These are phyloP conservation scores for Linnemannia hyalina DNA, from an alignment of 192 early-diverging fungal species.

Conservation along the genomic window DNA sequence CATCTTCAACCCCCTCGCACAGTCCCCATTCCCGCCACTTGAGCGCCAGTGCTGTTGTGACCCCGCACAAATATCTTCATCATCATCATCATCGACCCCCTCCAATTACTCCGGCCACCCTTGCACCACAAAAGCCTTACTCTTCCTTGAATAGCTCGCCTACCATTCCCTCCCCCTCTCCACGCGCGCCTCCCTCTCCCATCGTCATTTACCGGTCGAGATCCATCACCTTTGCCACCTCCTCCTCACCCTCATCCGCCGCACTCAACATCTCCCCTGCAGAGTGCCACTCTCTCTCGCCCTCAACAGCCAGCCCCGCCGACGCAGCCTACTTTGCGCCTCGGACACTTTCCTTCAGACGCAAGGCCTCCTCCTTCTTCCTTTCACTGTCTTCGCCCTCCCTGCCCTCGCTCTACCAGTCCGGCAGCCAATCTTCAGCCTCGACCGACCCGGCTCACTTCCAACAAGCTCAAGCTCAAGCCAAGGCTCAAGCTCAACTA, in stretches of 20 bases:
- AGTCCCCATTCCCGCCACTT: constrained; percentile 17
- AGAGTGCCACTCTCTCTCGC: constrained; percentile 49
- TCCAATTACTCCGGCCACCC: background rate
- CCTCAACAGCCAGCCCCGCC: constrained; percentile 25
- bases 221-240: constrained; percentile 26
- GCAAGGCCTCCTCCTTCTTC: constrained; percentile 30
- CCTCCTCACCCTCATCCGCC: constrained; percentile 21
- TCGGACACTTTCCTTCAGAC: constrained; percentile 19
- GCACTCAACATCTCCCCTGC: constrained; percentile 51
- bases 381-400: constrained; percentile 21
- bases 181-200: constrained; percentile 14
- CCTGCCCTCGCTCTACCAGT: background rate
- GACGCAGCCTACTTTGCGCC: constrained; percentile 37
- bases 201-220: constrained; percentile 36
- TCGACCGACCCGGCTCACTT: background rate
- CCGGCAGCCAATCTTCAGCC: background rate
- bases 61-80: background rate
- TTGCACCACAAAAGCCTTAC: constrained; percentile 2
- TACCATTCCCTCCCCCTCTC: background rate
- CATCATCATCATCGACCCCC: background rate
- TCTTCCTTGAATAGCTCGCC: background rate
- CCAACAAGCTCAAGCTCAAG: background rate
- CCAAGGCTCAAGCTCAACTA: background rate
- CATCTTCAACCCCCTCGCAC: background rate
- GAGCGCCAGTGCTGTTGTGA: background rate